phyloP scores from a whole-genome alignment of 495 filamentous ascomycete species.

The Lindgomyces ingoldianus region DNA sequence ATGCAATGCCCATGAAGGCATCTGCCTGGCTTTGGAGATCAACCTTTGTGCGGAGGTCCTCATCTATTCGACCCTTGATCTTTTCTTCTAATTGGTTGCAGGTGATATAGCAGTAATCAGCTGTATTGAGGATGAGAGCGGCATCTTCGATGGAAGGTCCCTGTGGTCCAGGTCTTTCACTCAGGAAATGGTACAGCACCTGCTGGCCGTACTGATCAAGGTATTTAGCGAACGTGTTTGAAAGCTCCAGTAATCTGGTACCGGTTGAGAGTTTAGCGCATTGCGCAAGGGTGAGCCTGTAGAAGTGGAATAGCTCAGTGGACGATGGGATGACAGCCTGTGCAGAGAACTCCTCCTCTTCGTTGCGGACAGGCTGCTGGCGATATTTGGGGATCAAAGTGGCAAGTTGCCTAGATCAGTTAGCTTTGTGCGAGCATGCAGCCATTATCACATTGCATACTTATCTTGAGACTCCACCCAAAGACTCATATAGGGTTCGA shows the following conservation, averaged over 20 bases:
- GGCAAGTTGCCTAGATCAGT: conserved; percentile 62
- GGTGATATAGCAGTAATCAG: conserved; percentile 94
- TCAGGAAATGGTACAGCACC: conserved; percentile 80
- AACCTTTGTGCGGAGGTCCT: conserved; percentile 68
- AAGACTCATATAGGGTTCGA: conserved; percentile 92
- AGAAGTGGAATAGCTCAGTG: conserved; percentile 95
- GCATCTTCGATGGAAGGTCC: conserved; percentile 72
- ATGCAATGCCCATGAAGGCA: conserved; percentile 92
- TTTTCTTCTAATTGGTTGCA: conserved; percentile 91
- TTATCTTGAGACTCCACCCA: conserved; percentile 98
- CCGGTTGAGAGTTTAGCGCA: conserved; percentile 95
- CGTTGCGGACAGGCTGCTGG: conserved; percentile 72
- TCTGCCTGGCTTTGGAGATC: conserved; percentile 92
- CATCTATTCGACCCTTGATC: conserved; percentile 85
- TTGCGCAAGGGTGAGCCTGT: conserved; percentile 85
- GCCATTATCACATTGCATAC: conserved; percentile 38
- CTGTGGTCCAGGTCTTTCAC: conserved; percentile 49
- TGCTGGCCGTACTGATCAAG: conserved; percentile 94
- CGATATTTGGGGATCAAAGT: conserved; percentile 87
- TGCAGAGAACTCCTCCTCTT: conserved; percentile 88
- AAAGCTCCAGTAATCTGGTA: conserved; percentile 78
- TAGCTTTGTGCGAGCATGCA: conserved; percentile 6
- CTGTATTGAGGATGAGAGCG: conserved; percentile 88
- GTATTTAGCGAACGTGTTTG: conserved; percentile 85
- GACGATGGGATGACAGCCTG: conserved; percentile 91